Conservation (phyloP, 331 rosid genomes). For the Rosa hybrid region DNA sequence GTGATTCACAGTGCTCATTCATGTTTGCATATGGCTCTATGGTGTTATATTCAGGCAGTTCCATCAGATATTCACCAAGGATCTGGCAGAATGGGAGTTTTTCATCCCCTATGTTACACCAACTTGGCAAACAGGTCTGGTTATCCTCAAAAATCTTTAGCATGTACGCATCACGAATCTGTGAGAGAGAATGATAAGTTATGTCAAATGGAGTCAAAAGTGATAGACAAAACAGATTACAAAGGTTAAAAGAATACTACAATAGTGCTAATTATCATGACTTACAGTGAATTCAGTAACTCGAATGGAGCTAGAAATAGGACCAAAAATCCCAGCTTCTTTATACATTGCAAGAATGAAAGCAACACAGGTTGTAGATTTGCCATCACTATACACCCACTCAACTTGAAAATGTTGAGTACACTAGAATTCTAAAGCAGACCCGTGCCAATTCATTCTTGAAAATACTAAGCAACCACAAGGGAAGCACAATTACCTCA, state of each 20-base stretch:
- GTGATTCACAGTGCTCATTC: conserved; percentile 92
- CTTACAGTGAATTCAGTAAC: conserved; percentile 94
- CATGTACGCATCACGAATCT: conserved; percentile 93
- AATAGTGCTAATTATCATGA: neutral
- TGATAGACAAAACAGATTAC: neutral
- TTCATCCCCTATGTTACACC: conserved; percentile 70
- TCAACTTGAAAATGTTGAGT: conserved; percentile 27
- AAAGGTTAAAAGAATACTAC: neutral
- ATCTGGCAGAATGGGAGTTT: conserved; percentile 82
- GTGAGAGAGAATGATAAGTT: conserved; percentile 12
- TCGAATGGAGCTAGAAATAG: conserved; percentile 67
- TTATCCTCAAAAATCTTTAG: conserved; percentile 75
- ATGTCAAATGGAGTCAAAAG: conserved; percentile 8
- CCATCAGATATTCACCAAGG: conserved; percentile 88
- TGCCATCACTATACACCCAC: conserved; percentile 91
- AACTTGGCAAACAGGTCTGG: conserved; percentile 70
- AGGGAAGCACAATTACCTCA: conserved; percentile 47
- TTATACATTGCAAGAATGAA: conserved; percentile 89
- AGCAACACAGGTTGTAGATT: conserved; percentile 87
- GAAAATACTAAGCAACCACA: neutral
- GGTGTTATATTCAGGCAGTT: conserved; percentile 78
- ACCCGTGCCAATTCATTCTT: neutral
- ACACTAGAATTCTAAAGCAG: neutral
- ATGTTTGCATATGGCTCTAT: conserved; percentile 70
- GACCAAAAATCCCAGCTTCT: conserved; percentile 78